A percentile compares a stretch with the other conserved stretches of the same genome.
These are phyloP conservation scores for Eutrema yunnanense DNA, from an alignment of 345 rosid genomes.

Conservation along the genomic window DNA sequence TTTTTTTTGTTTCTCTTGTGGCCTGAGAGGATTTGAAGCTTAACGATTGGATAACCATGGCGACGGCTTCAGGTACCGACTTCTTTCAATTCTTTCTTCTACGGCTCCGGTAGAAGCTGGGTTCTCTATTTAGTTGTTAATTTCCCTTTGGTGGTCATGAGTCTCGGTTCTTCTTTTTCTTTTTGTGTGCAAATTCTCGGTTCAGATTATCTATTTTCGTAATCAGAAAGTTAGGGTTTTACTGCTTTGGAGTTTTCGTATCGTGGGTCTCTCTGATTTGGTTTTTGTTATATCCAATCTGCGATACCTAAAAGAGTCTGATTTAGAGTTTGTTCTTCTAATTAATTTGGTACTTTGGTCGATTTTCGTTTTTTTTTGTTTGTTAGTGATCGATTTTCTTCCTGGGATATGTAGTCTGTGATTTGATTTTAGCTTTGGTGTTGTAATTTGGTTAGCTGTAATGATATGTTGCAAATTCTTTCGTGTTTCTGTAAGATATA, in stretches of 20 bases:
- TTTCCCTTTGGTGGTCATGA: background rate
- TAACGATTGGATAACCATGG: conserved; percentile 8
- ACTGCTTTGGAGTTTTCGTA: background rate
- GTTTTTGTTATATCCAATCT: background rate
- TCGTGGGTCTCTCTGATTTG: background rate
- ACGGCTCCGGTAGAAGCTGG: background rate
- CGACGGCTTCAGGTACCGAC: conserved; percentile 26
- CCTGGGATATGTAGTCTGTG: background rate
- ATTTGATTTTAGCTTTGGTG: background rate
- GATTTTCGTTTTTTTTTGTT: background rate
- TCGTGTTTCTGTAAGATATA: background rate
- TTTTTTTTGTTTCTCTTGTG: background rate
- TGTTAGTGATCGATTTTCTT: background rate
- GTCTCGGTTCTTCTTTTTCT: background rate
- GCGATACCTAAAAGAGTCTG: background rate
- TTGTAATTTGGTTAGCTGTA: background rate
- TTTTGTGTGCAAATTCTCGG: background rate
- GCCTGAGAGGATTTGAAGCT: conserved; percentile 9
- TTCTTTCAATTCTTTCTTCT: background rate
- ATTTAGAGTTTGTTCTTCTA: background rate
- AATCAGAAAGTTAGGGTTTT: background rate
- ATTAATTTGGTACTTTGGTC: background rate
- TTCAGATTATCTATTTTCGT: background rate
- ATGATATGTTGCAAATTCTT: background rate
- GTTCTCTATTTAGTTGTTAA: background rate